Conservation (phyloP, 148 eudicot species). For the Dysphania ambrosioides region DNA sequence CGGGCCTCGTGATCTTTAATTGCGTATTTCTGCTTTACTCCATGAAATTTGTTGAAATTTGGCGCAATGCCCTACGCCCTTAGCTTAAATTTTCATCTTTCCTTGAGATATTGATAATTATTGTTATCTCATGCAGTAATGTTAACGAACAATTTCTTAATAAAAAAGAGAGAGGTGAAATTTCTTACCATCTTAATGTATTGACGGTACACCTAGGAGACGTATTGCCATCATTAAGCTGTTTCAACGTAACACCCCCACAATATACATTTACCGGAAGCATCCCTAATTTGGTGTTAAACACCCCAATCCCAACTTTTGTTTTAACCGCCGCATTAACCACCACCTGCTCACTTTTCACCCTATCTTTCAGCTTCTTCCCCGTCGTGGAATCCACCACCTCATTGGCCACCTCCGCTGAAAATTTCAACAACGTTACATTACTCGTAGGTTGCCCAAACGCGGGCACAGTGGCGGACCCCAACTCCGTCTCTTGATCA, state of each 20-base stretch:
- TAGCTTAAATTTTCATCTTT: too few species aligned
- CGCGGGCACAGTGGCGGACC: conserved; percentile 25
- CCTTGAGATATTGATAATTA: too few species aligned
- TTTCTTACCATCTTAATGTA: conserved; percentile 37
- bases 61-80: too few species aligned
- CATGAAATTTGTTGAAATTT: too few species aligned
- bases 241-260: conserved; percentile 38
- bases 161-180: too few species aligned
- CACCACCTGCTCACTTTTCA: conserved; percentile 24
- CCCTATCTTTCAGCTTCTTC: conserved; percentile 22
- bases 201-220: conserved; percentile 38
- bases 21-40: too few species aligned
- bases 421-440: conserved; percentile 37
- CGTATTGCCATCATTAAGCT: conserved; percentile 29
- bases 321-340: conserved; percentile 32
- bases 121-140: too few species aligned
- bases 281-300: conserved; percentile 25
- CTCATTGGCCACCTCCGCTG: conserved; percentile 5
- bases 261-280: conserved; percentile 34
- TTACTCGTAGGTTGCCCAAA: conserved; percentile 39
- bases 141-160: too few species aligned
- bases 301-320: conserved; percentile 41
- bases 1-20: too few species aligned
- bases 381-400: conserved; percentile 32
- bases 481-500: conserved; percentile 30